Conservation (phyloP, 1,284 basidiomycete genomes). For the Sutorius eximius region DNA sequence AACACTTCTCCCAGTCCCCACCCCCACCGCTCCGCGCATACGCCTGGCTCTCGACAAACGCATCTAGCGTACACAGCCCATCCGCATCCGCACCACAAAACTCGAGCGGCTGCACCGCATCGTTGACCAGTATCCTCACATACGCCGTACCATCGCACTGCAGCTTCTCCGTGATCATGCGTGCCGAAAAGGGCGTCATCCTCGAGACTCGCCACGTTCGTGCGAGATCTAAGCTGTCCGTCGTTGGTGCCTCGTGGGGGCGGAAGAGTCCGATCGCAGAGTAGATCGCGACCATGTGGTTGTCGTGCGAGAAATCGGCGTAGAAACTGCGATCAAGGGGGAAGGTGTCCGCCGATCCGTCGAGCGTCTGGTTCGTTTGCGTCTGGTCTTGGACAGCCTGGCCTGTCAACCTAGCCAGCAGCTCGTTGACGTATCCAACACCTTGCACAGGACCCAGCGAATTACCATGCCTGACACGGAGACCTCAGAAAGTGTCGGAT, state of each 20-base stretch:
- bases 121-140: slow-evolving; percentile 67
- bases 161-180: slow-evolving; percentile 66
- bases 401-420: slow-evolving; percentile 76
- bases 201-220: slow-evolving; percentile 56
- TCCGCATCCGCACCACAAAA: slow-evolving; percentile 56
- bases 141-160: slow-evolving; percentile 44
- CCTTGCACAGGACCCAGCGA: slow-evolving; percentile 70
- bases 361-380: slow-evolving; percentile 79
- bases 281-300: slow-evolving; percentile 77
- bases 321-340: slow-evolving; percentile 68
- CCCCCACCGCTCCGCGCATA: slow-evolving; percentile 65
- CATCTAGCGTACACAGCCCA: slow-evolving; percentile 62
- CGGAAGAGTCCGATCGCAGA: slow-evolving; percentile 70
- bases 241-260: slow-evolving; percentile 44
- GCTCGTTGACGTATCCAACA: slow-evolving; percentile 82
- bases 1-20: slow-evolving; percentile 66
- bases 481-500: not conserved
- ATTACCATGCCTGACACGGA: slow-evolving; percentile 56
- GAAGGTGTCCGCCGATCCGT: slow-evolving; percentile 64
- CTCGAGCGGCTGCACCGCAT: slow-evolving; percentile 60
- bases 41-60: slow-evolving; percentile 69
- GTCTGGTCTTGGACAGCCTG: slow-evolving; percentile 65
- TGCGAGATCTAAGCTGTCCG: slow-evolving; percentile 39
- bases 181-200: slow-evolving; percentile 64
- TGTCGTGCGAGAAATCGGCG: slow-evolving; percentile 83